Percentiles rank a stretch among this genome's conserved stretches.
These are phyloP conservation scores for Datura wrightii DNA, from an alignment of 257 asterid species.

Conservation along the genomic window DNA sequence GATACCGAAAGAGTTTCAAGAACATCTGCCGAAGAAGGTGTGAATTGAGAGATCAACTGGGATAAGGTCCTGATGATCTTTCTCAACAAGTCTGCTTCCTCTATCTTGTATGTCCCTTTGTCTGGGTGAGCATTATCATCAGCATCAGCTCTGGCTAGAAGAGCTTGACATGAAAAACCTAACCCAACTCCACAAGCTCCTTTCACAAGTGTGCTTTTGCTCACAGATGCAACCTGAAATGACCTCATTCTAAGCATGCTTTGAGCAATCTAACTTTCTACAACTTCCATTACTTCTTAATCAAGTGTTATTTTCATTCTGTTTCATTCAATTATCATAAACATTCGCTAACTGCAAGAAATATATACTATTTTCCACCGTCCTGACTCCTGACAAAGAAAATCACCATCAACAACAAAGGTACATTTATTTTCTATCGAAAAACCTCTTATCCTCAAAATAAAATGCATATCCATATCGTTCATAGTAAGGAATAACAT, in stretches of 20 bases:
- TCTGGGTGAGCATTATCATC: slow-evolving; percentile 47
- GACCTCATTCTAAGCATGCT: slow-evolving; percentile 22
- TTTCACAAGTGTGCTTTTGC: slow-evolving; percentile 89
- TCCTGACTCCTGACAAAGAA: neutral
- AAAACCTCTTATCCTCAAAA: slow-evolving; percentile 11
- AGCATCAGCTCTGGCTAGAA: slow-evolving; percentile 68
- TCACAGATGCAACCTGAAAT: slow-evolving; percentile 71
- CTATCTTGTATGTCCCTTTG: slow-evolving; percentile 52
- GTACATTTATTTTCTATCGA: neutral
- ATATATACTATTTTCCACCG: neutral
- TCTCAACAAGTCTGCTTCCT: slow-evolving; percentile 67
- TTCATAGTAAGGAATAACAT: neutral
- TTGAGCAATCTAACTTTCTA: slow-evolving; percentile 26
- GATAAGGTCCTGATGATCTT: slow-evolving; percentile 68
- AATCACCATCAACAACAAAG: slow-evolving; percentile 23
- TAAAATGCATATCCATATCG: slow-evolving; percentile 10
- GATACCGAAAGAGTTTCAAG: slow-evolving; percentile 54
- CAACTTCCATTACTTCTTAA: neutral
- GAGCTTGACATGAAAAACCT: slow-evolving; percentile 87
- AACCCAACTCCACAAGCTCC: slow-evolving; percentile 98
- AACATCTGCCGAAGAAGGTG: slow-evolving; percentile 63
- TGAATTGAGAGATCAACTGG: slow-evolving; percentile 63
- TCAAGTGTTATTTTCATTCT: slow-evolving; percentile 15
- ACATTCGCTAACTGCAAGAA: slow-evolving; percentile 27
- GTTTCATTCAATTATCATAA: neutral